Base-by-base conservation (phyloP, 2,329 filamentous ascomycete species). In the Fusarium brachygibbosum region DNA sequence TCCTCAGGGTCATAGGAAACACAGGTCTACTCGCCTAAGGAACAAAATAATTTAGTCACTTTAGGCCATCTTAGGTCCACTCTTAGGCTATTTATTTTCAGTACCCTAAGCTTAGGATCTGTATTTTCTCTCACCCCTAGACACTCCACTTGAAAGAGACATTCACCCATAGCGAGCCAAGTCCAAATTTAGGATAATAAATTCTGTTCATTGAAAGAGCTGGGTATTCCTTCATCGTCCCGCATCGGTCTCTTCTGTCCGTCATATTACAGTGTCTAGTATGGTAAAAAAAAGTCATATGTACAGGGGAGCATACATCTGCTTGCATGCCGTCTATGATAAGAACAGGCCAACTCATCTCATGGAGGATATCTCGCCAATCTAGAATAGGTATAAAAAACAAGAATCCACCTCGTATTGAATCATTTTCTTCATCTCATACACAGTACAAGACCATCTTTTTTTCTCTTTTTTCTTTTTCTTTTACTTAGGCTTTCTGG, bases 191-290 rank as follows among this genome's bases (percentile, higher is more conserved):
- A 17, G n/a, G n/a, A 45, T 1, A 56, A 60, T 8, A 60, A 56
- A 44, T 31, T 51, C n/a, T 52, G 9, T 70, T 60, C 42, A 70
- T 70, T 68, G 58, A 70, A 70, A 55, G 49, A 46, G 54, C 37
- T 58, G 58, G 67, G 51, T 68, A 70, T 66, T n/a, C 51, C 51
- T 55, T 35, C 35, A 52, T 59, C 48, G 49, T 63, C 57, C 57
- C 58, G 6, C 37, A 57, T n/a, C n/a, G n/a, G n/a, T n/a, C n/a
- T n/a, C n/a, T n/a, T 58, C 60, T 65, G 32, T 67, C 42, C 50
- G 37, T 57, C 67, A 19, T 68, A 55, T 70, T 70, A 70, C 63
- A 70, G 53, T 60, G 42, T 69, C 67, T 70, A 69, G 38, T 40
- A 25, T 17, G 25, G 31, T 60, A 31, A 37, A 51, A 37, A 51